Evolutionary conservation across 257 asterid species (phyloP).

Genomic region (Petunia secreta): DNA sequence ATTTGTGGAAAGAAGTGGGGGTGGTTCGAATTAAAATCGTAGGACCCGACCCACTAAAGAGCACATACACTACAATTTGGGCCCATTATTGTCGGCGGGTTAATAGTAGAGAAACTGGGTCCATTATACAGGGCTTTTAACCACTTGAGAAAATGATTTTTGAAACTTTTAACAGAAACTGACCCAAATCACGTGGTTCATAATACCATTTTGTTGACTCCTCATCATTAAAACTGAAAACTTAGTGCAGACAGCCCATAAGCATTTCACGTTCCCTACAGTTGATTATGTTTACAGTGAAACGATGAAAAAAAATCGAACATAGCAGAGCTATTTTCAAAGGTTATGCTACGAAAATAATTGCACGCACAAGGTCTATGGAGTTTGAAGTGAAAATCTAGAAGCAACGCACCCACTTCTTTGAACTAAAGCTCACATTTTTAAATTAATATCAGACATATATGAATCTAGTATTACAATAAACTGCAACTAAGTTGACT

Average conservation of each 20-base stretch:
- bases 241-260: background rate
- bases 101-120: background rate
- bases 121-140: constrained; percentile 12
- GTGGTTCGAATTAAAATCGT: background rate
- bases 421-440: no score
- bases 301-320: background rate
- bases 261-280: constrained; percentile 10
- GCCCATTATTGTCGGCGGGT: constrained; percentile 22
- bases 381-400: no score
- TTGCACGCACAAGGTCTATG: background rate
- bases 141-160: background rate
- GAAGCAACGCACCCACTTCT: no score
- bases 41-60: constrained; percentile 6
- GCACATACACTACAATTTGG: no score
- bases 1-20: background rate
- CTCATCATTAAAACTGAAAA: background rate
- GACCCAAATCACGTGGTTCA: constrained; percentile 23
- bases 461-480: no score
- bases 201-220: constrained; percentile 17
- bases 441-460: no score
- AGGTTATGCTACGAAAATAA: background rate
- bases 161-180: background rate
- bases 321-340: background rate
- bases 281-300: constrained; percentile 1
- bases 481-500: no score